Percentiles rank a stretch among this genome's conserved stretches.
Evolutionary conservation across 306 rosid genomes (phyloP).

Genomic region (Astragalus glycyphyllos): DNA sequence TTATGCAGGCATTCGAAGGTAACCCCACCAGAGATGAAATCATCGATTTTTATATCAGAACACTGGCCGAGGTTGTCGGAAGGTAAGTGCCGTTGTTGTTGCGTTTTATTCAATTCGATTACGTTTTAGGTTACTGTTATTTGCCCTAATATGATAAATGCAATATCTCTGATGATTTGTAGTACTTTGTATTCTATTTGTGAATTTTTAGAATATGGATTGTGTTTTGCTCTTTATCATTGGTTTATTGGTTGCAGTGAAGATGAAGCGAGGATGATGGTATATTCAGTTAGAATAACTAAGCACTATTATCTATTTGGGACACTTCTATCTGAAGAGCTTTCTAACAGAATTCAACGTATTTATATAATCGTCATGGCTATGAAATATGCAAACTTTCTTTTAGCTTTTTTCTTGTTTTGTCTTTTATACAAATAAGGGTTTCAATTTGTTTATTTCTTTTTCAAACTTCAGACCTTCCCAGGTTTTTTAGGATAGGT

Average conservation of each 20-base stretch:
- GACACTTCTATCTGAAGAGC: conserved; percentile 77
- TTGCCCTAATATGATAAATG: neutral
- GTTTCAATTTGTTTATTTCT: neutral
- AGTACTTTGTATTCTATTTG: neutral
- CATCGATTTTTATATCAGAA: conserved; percentile 76
- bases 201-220: neutral
- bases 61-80: conserved; percentile 67
- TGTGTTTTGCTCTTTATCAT: neutral
- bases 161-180: neutral
- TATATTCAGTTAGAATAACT: conserved; percentile 80
- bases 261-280: conserved; percentile 86
- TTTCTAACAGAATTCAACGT: conserved; percentile 82
- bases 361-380: neutral
- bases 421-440: neutral
- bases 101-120: neutral
- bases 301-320: conserved; percentile 84
- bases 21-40: conserved; percentile 73
- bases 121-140: neutral
- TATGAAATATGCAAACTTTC: neutral
- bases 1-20: conserved; percentile 75
- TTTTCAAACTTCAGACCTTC: conserved; percentile 57
- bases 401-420: neutral
- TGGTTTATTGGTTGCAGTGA: conserved; percentile 56
- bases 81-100: conserved; percentile 49
- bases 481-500: conserved; percentile 83